Evolutionary conservation across 331 rosid species (phyloP).

Genomic region (Ulmus americana): DNA sequence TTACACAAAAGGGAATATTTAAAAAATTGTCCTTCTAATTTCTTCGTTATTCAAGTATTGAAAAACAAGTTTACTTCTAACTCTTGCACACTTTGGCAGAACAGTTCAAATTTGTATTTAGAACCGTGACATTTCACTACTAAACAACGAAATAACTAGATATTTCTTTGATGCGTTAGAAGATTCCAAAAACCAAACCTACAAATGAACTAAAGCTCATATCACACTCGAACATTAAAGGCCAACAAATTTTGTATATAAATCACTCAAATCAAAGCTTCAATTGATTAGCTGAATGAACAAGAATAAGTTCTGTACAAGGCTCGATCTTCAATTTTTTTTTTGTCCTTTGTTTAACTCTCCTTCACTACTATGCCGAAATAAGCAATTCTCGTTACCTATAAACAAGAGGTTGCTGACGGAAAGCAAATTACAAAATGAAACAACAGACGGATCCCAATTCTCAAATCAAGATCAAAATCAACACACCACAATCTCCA

Average conservation of each 20-base stretch:
- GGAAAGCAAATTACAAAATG: slow-evolving; percentile 21
- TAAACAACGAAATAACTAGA: too few relatives aligned
- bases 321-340: background rate
- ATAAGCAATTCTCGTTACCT: slow-evolving; percentile 23
- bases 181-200: too few relatives aligned
- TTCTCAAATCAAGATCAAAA: slow-evolving; percentile 15
- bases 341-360: slow-evolving; percentile 4
- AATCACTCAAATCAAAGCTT: slow-evolving; percentile 26
- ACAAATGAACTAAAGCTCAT: too few relatives aligned
- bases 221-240: background rate
- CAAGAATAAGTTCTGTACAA: slow-evolving; percentile 36
- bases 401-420: slow-evolving; percentile 13
- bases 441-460: slow-evolving; percentile 23
- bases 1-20: too few relatives aligned
- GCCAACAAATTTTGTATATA: background rate
- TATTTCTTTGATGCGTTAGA: too few relatives aligned
- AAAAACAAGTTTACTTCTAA: too few relatives aligned
- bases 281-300: slow-evolving; percentile 24
- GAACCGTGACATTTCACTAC: too few relatives aligned
- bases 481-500: slow-evolving; percentile 1
- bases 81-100: too few relatives aligned
- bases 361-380: slow-evolving; percentile 22
- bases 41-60: background rate
- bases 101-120: too few relatives aligned
- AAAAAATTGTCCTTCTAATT: background rate